Conservation (phyloP, 2,329 filamentous ascomycete species). For the Ophiostoma australiae region DNA sequence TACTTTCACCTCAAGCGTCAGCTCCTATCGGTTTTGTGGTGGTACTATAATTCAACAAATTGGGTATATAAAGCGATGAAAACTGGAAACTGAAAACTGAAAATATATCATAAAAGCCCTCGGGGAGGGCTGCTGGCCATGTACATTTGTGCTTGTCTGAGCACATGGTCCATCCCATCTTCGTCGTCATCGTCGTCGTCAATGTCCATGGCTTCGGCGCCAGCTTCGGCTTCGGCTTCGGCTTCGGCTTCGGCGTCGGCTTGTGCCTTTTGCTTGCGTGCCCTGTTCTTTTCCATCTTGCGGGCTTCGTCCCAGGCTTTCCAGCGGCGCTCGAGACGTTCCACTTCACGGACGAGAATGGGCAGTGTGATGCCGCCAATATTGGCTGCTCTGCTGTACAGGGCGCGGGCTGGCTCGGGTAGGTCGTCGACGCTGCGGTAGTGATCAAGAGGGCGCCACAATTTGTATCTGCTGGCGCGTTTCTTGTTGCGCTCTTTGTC, state of each 20-base stretch:
- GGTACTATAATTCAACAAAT: not conserved
- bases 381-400: constrained; percentile 40
- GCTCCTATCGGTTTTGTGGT: not conserved
- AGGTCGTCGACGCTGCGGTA: constrained; percentile 42
- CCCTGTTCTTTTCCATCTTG: not conserved
- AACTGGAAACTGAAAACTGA: not conserved
- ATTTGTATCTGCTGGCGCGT: not conserved
- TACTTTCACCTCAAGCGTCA: not conserved
- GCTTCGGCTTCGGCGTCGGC: not conserved
- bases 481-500: not conserved
- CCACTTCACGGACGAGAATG: constrained; percentile 37
- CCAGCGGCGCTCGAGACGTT: constrained; percentile 38
- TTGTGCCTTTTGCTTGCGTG: not conserved
- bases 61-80: not conserved
- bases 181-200: constrained; percentile 9
- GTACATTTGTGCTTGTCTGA: not conserved
- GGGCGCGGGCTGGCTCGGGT: constrained; percentile 37
- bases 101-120: not conserved
- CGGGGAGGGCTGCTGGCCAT: constrained; percentile 21
- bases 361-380: constrained; percentile 36
- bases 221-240: not conserved
- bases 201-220: not conserved
- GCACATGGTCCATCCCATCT: not conserved
- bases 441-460: constrained; percentile 29
- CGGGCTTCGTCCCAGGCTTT: constrained; percentile 33